phyloP scores from a whole-genome alignment of 75 land plant genomes.

The Pinus albicaulis region DNA sequence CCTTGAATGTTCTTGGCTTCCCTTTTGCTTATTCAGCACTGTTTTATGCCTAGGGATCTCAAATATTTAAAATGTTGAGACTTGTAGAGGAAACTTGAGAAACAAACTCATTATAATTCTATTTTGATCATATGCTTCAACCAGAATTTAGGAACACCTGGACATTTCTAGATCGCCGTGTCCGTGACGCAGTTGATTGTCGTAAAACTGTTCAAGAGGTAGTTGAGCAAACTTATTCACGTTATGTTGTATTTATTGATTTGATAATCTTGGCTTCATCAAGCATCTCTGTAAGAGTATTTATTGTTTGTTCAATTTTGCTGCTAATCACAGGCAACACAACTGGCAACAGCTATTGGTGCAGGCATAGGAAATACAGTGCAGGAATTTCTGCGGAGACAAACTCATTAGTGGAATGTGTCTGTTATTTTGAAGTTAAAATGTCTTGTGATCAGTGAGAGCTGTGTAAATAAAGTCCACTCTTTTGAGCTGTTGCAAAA shows the following conservation, averaged over 20 bases:
- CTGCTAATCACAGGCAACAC: constrained; percentile 49
- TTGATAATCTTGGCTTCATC: not conserved
- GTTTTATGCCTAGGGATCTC: not conserved
- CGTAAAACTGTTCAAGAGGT: constrained; percentile 58
- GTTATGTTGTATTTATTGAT: not conserved
- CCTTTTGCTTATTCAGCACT: not conserved
- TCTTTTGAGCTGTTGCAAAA: no score
- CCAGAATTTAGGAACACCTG: constrained; percentile 45
- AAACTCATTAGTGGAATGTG: not conserved
- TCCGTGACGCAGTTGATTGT: constrained; percentile 39
- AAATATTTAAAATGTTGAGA: not conserved
- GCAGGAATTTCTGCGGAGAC: constrained; percentile 36
- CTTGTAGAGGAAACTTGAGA: not conserved
- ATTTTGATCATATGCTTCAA: not conserved
- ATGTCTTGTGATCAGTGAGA: no score
- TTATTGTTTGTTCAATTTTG: constrained; percentile 4
- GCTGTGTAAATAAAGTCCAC: no score
- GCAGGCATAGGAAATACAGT: constrained; percentile 63
- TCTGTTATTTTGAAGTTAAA: not conserved
- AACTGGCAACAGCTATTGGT: constrained; percentile 81
- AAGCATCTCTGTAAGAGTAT: not conserved
- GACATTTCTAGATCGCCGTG: constrained; percentile 38
- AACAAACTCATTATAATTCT: not conserved
- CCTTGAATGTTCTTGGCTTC: not conserved
- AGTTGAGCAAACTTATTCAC: not conserved